Base-by-base conservation (phyloP, 345 rosid species). In the Anacardium occidentale region DNA sequence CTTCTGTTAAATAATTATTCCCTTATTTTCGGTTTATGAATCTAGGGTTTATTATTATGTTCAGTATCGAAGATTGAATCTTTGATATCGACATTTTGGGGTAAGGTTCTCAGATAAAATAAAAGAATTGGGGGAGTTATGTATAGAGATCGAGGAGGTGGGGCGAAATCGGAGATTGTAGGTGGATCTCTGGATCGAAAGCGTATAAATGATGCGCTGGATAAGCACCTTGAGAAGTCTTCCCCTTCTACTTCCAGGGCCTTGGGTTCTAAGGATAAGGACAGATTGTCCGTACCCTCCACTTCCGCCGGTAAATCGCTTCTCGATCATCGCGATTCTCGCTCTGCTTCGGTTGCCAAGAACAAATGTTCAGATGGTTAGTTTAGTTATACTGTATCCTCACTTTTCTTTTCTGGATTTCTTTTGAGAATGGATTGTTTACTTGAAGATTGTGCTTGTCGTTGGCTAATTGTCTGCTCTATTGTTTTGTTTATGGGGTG, bases 211-310 rank as follows among this genome's bases (percentile, higher is more conserved):
- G 95, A 91, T 77, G 96, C 91, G 64, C 86, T 94, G 72, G 98
- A 94, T 75, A 91, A 89, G 82, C 97, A 94, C 66, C 85, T 94
- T 0, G 93, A 89, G 87, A 94, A 91, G 86, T 83, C 94, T 4
- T 91, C 97, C 29, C 93, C 97, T 55, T 91, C 96, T n/a, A 88
- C 98, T 71, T 91, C 98, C 29, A 85, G 93, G 75, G 85, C 75
- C 66, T 76, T 87, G 81, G 76, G 72, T 66, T 79, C 78, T 68
- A 90, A 85, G 79, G 97, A 90, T 58, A 86, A 84, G 68, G 91
- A 84, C 54, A 77, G 83, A 48, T 73, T 83, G 71, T 80, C 92
- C n/a, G 76, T 84, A 40, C 96, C 96, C 3, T 93, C 96, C 15
- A 90, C 91, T 78, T 88, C 97, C 22, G 62, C 90, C 7, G 84